phyloP scores from a whole-genome alignment of 2,329 filamentous ascomycete genomes.

The Coniochaeta sp. region DNA sequence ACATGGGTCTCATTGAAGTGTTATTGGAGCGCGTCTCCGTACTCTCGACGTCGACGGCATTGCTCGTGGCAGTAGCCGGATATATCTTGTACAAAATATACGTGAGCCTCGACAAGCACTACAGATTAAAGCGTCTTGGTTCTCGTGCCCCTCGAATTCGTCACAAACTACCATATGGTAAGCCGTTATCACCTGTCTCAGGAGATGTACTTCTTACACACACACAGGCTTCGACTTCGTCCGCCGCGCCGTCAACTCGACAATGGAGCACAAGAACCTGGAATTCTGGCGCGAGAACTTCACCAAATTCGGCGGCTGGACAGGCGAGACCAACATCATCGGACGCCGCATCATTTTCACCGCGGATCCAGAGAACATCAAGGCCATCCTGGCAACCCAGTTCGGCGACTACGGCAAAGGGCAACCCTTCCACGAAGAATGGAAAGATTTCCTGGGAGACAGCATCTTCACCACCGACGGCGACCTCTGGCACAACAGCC shows the following conservation, averaged over 20 bases:
- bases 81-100: conserved; percentile 30
- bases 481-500: conserved; percentile 67
- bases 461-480: conserved; percentile 78
- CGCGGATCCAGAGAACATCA: conserved; percentile 81
- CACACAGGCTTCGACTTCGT: conserved; percentile 57
- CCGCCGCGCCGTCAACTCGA: conserved; percentile 43
- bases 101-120: conserved; percentile 29
- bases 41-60: conserved; percentile 17
- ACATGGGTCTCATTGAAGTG: conserved; percentile 44
- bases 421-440: conserved; percentile 63
- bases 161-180: conserved; percentile 38
- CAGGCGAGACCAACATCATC: conserved; percentile 49
- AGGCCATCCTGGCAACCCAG: conserved; percentile 80
- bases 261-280: conserved; percentile 46
- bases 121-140: conserved; percentile 37
- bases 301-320: conserved; percentile 36
- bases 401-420: conserved; percentile 84
- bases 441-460: conserved; percentile 68
- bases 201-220: background rate
- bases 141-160: conserved; percentile 28
- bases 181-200: conserved; percentile 8
- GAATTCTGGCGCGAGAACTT: conserved; percentile 55
- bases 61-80: conserved; percentile 27
- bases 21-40: conserved; percentile 35
- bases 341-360: conserved; percentile 64